Base-by-base conservation (phyloP, 257 asterid species). In the Ajuga chamaepitys region DNA sequence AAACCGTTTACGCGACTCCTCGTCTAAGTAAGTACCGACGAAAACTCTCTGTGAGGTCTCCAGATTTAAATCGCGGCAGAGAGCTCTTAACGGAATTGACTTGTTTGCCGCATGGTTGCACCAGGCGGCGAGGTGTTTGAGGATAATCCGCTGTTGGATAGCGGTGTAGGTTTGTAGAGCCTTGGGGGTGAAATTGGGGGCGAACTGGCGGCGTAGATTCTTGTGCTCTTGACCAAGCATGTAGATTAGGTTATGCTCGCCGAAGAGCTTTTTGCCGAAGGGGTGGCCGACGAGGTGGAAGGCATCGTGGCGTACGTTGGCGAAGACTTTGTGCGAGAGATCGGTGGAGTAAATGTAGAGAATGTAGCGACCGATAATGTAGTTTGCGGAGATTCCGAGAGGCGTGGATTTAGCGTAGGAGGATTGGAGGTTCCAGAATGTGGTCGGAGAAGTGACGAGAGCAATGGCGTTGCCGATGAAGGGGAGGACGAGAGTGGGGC, bases 281-380 rank as follows among this genome's bases (percentile, higher is more conserved):
- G 97, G 97, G 18, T 89, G 97, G 28, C 96, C 98, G 46, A 89
- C 63, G 56, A 92, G 95, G 50, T 89, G 97, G 72, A 92, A 92
- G 59, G 91, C 97, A 53, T 93, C 98, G 4, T 95, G 95, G 0
- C 96, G 95, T 42, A 93, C 96, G 67, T 89, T 93, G 65, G 94
- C 53, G 62, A 93, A 93, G 74, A 93, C 63, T 59, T 82, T 86
- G 76, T 87, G 91, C 17, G 97, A 89, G 20, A 83, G 82, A 16
- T 93, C 96, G 18, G 95, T 34, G 42, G 91, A 84, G 74, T 88
- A 83, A 48, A 93, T 83, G 86, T 87, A 93, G 47, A 93, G 66
- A 25, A 93, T 87, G 76, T 83, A 93, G 26, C 78, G 86, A 2
- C 98, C 98, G 73, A 87, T 75, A 57, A 89, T 77, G 82, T 89